Evolutionary conservation across 257 asterid genomes (phyloP), one percentile per base, ranked within the genome.

Genomic region (Cordia subcordata): DNA sequence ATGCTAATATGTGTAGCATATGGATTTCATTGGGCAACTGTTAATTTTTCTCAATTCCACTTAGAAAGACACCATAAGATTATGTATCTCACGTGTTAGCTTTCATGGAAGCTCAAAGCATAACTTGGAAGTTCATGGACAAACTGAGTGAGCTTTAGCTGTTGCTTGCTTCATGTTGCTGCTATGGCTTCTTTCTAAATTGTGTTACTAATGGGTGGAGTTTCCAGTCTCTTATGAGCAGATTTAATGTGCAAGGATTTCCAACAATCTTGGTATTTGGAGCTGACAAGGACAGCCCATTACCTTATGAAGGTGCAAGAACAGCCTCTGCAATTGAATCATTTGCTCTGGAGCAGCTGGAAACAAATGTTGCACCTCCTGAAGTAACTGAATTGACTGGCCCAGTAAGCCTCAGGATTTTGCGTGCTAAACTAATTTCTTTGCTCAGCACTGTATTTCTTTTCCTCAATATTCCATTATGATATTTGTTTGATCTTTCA

Each of bases 201-300:
- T 67, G 45, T 58, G 52, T 58, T 61, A 70, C 85, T 90, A 67
- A 90, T 67, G 49, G 40, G 68, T 55, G n/a, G 50, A 62, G 68
- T 60, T 80, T 37, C 68, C 94, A 91, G 99, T 88, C 99, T 79
- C 72, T 92, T 74, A 84, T 84, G 99, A 80, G 99, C 94, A 92
- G 96, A 86, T 92, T 68, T 78, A 86, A 68, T 13, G 99, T 92
- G 57, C 83, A 92, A 84, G 99, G 96, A 68, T 92, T 92, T 76
- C 99, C 99, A 17, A 92, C 96, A 20, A 92, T 92, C 80, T 75
- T 92, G 86, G 96, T 92, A 53, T 92, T 88, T 69, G 96, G 99
- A 58, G 93, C 94, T 23, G 96, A 86, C 78, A 92, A 88, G 78
- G 90, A 84, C 42, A 77, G 76, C 52, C 99, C 99, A n/a, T 40